Evolutionary conservation across 192 early-diverging fungal species (phyloP).

Genomic region (Pilobolus umbonatus): DNA sequence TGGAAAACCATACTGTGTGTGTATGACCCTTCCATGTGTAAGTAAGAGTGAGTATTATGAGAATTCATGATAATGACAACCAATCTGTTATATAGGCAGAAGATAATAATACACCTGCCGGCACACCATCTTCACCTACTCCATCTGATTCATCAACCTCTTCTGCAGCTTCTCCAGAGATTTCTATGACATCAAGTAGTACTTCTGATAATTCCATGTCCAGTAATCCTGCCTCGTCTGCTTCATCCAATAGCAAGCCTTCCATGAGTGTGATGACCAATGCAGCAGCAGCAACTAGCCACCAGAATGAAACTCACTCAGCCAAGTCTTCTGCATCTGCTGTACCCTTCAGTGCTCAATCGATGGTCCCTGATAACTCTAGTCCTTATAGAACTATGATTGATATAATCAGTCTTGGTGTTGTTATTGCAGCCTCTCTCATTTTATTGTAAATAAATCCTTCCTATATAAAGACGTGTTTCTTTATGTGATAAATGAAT

Average conservation of each 20-base stretch:
- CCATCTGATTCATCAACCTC: no score
- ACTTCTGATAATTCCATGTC: background rate
- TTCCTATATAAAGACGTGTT: background rate
- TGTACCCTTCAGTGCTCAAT: background rate
- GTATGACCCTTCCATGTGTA: constrained; percentile 11
- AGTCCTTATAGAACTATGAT: background rate
- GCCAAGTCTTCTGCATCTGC: background rate
- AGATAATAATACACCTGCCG: background rate
- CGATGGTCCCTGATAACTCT: background rate
- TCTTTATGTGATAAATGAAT: background rate
- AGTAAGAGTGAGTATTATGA: background rate
- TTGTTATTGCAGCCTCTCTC: no score
- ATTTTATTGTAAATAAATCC: no score
- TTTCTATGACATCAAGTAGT: background rate
- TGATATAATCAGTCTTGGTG: background rate
- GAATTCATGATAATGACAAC: background rate
- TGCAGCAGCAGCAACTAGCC: background rate
- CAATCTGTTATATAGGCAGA: background rate
- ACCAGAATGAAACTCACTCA: background rate
- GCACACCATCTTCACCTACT: background rate
- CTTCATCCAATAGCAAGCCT: background rate
- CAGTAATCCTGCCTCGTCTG: background rate
- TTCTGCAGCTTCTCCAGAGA: background rate
- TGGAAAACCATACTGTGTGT: constrained; percentile 7
- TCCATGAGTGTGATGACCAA: background rate